These are phyloP conservation scores for Coniella lustricola DNA, from an alignment of 2,329 filamentous ascomycete genomes.

Conservation along the genomic window DNA sequence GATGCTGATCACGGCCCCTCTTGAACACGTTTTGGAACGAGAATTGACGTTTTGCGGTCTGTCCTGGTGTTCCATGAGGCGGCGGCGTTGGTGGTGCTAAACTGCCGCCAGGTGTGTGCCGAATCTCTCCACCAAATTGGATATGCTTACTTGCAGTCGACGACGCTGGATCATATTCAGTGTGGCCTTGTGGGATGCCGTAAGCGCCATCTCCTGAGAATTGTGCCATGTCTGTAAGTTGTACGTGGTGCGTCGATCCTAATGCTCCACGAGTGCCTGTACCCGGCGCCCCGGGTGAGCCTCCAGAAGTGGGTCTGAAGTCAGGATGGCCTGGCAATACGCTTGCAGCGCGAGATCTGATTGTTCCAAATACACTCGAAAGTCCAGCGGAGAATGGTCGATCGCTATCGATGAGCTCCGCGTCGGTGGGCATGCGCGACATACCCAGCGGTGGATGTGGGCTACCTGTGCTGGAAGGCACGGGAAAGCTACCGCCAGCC, in stretches of 20 bases:
- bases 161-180: constrained; percentile 34
- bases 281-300: background rate
- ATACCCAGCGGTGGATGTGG: constrained; percentile 77
- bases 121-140: constrained; percentile 36
- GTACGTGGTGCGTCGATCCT: constrained; percentile 54
- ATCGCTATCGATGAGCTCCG: constrained; percentile 51
- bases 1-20: constrained; percentile 35
- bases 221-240: constrained; percentile 52
- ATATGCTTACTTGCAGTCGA: constrained; percentile 34
- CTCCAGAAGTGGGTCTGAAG: constrained; percentile 28
- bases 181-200: constrained; percentile 39
- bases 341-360: constrained; percentile 39
- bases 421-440: constrained; percentile 69
- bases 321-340: constrained; percentile 34
- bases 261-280: constrained; percentile 30
- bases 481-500: constrained; percentile 21
- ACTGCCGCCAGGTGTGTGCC: constrained; percentile 31
- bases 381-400: constrained; percentile 40
- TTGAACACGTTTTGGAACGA: constrained; percentile 84
- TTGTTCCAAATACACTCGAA: constrained; percentile 51
- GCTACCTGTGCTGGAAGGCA: constrained; percentile 23
- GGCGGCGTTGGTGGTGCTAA: constrained; percentile 51
- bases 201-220: constrained; percentile 44
- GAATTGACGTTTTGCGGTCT: constrained; percentile 67
- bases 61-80: constrained; percentile 25